Percentiles rank a stretch among this genome's conserved stretches.
Evolutionary conservation across 148 eudicot species (phyloP).

Genomic region (Talinum fruticosum): DNA sequence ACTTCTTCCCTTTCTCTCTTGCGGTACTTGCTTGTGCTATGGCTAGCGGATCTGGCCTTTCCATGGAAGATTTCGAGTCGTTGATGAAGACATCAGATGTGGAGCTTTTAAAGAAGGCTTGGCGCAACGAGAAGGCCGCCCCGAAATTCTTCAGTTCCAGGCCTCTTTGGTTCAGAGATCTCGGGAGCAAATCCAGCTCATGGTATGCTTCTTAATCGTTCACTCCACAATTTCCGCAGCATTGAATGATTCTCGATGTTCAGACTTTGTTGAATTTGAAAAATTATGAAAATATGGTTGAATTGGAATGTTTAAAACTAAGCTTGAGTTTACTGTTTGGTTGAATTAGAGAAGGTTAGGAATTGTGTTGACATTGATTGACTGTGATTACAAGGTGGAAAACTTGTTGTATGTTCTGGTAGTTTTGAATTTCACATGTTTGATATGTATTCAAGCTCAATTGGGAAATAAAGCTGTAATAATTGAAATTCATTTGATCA

Average conservation of each 20-base stretch:
- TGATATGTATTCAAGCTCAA: background rate
- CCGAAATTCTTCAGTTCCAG: conserved; percentile 63
- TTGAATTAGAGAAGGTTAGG: background rate
- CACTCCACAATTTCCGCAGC: background rate
- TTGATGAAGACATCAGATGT: conserved; percentile 73
- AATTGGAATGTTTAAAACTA: background rate
- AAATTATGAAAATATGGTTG: background rate
- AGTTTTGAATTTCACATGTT: background rate
- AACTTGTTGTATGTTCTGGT: background rate
- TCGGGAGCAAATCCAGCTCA: conserved; percentile 71
- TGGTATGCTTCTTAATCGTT: conserved; percentile 38
- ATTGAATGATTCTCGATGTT: background rate
- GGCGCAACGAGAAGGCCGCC: conserved; percentile 91
- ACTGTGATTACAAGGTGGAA: background rate
- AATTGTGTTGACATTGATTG: background rate
- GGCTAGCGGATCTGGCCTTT: conserved; percentile 25
- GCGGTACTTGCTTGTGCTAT: background rate
- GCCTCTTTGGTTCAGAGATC: conserved; percentile 55
- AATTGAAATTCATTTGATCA: background rate
- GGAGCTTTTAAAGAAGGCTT: conserved; percentile 70
- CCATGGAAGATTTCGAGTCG: conserved; percentile 59
- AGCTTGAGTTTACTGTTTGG: background rate
- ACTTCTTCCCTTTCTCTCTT: background rate
- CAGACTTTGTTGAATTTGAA: background rate
- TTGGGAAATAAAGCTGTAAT: background rate